Conservation (phyloP, 768 basidiomycete species). For the Kwoniella heveanensis region DNA sequence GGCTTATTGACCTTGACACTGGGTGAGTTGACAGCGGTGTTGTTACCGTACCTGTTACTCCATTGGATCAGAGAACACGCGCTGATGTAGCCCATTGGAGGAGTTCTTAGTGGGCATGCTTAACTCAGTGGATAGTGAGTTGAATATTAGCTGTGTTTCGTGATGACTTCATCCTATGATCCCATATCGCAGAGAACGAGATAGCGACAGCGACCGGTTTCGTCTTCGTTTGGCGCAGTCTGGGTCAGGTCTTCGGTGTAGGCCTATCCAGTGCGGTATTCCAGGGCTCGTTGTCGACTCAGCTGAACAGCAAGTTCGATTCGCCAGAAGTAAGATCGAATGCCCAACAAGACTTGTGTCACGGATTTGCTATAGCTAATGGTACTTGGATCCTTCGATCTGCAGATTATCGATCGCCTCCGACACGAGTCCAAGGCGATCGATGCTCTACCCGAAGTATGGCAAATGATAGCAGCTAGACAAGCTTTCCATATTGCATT, state of each 20-base stretch:
- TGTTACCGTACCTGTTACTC: too few species aligned
- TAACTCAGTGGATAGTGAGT: conserved; percentile 27
- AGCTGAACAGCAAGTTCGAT: conserved; percentile 19
- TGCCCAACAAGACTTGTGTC: too few species aligned
- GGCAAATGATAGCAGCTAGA: conserved; percentile 18
- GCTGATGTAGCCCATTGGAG: too few species aligned
- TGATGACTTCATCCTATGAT: too few species aligned
- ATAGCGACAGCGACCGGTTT: conserved; percentile 26
- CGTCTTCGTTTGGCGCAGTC: conserved; percentile 24
- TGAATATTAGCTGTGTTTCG: background rate
- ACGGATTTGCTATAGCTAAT: too few species aligned
- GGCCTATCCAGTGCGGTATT: conserved; percentile 26
- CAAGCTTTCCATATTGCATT: conserved; percentile 14
- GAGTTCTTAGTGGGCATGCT: conserved; percentile 25
- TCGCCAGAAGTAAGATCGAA: conserved; percentile 19
- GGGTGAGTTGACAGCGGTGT: conserved; percentile 2
- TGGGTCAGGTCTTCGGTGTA: conserved; percentile 28
- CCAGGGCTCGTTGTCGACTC: conserved; percentile 13
- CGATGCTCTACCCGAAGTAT: conserved; percentile 17
- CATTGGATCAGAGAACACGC: too few species aligned
- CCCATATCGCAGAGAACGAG: conserved; percentile 15
- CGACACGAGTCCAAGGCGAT: conserved; percentile 24
- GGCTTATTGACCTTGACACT: conserved; percentile 21
- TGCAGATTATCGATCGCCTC: conserved; percentile 21
- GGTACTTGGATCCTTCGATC: background rate